Base-by-base conservation (phyloP, 1,284 basidiomycete genomes). In the Leccinum fallax region DNA sequence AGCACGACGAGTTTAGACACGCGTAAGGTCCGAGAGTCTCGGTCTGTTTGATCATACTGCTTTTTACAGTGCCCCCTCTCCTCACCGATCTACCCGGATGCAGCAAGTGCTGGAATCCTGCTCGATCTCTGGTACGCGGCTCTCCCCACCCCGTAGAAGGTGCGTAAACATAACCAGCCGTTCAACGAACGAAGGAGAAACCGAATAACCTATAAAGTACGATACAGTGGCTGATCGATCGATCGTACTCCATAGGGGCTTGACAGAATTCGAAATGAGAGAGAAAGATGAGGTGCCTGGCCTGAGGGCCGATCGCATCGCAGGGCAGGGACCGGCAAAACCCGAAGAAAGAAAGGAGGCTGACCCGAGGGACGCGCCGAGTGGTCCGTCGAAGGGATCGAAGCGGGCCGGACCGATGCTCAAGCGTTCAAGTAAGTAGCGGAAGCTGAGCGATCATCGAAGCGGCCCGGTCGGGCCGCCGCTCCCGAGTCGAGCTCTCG, bases 71-170 rank as follows among this genome's bases (percentile, higher is more conserved):
- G 90, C 15, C 84, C 93, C 4, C 30, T 32, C 77, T 93, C 38
- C 16, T n/a, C 10, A 87, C 89, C 61, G 90, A 91, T 5, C 88
- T 91, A 15, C 90, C 92, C 0, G 90, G 92, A 15, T 89, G 86
- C 1, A 92, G 91, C 48, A 94, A 93, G 73, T 86, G 84, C 49
- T 82, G 43, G 11, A 21, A 21, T 92, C 75, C 51, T 91, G 15
- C 81, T 90, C 57, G 85, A 90, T 67, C 78, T 90, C 28, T 89
- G 89, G 80, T 87, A 83, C 71, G 77, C 83, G 40, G 77, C 82
- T 6, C 69, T 90, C 0, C 86, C 85, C 0, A 85, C 85, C 0
- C 77, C 13, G 2, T 81, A 82, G 75, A 90, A 91, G 72, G 78
- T 81, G 32, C 32, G 32, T 34, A 32, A 11, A 11, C 32, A 32